phyloP scores from a whole-genome alignment of 2,329 filamentous ascomycete genomes.

The Ophiostoma novo-ulmi region DNA sequence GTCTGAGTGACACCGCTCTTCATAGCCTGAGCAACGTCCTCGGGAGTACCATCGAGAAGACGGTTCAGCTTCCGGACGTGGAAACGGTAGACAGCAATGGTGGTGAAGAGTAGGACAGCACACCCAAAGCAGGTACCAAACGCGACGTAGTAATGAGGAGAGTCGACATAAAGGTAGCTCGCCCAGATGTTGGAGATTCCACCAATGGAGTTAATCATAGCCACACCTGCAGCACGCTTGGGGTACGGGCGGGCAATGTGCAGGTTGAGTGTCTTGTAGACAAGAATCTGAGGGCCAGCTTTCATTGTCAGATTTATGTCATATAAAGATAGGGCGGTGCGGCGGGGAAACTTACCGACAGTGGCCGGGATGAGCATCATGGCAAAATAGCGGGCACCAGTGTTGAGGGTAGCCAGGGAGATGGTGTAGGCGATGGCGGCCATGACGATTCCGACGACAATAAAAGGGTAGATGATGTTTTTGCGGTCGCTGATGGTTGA shows the following conservation, averaged over 20 bases:
- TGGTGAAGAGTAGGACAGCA: slow-evolving; percentile 25
- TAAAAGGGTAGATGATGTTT: slow-evolving; percentile 36
- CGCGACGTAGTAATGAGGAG: slow-evolving; percentile 29
- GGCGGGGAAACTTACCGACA: slow-evolving; percentile 27
- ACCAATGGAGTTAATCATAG: slow-evolving; percentile 38
- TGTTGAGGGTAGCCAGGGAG: slow-evolving; percentile 35
- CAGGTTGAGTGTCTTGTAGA: slow-evolving; percentile 37
- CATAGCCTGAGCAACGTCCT: slow-evolving; percentile 27
- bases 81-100: slow-evolving; percentile 28
- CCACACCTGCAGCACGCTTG: slow-evolving; percentile 40
- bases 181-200: slow-evolving; percentile 36
- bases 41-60: slow-evolving; percentile 27
- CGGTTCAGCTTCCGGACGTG: slow-evolving; percentile 28
- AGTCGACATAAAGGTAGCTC: slow-evolving; percentile 34
- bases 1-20: slow-evolving; percentile 31
- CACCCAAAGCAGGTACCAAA: slow-evolving; percentile 29
- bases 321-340: background rate
- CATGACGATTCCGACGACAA: slow-evolving; percentile 31
- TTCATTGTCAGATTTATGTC: background rate
- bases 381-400: slow-evolving; percentile 40
- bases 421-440: slow-evolving; percentile 36
- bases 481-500: slow-evolving; percentile 34
- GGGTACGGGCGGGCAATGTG: slow-evolving; percentile 38
- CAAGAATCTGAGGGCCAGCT: slow-evolving; percentile 38
- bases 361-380: slow-evolving; percentile 41